A percentile compares a stretch with the other conserved stretches of the same genome.
Evolutionary conservation across 2,329 filamentous ascomycete genomes (phyloP).

Genomic region (Claviceps sp.): DNA sequence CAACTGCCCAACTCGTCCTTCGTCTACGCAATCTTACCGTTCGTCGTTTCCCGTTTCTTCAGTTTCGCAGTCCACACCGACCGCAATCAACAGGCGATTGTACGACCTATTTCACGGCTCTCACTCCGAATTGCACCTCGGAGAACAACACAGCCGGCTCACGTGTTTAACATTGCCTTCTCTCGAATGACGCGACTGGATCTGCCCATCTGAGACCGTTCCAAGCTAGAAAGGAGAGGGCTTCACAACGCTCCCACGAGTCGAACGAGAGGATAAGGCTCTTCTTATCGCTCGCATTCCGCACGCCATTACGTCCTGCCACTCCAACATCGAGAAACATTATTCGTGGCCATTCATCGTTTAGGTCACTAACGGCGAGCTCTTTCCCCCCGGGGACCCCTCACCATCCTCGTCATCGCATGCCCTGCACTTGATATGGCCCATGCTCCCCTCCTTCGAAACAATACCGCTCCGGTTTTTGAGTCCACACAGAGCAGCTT

Average conservation of each 20-base stretch:
- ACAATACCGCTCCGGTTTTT: conserved; percentile 43
- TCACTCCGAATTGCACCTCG: background rate
- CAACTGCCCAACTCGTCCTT: background rate
- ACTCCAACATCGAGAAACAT: background rate
- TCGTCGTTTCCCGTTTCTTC: no score
- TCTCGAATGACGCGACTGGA: conserved; percentile 8
- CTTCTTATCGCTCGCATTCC: conserved; percentile 1
- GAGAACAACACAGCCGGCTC: background rate
- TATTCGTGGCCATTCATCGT: background rate
- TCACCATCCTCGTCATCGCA: conserved; percentile 15
- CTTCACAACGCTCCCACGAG: background rate
- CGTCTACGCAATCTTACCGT: background rate
- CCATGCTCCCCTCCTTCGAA: conserved; percentile 45
- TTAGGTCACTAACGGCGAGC: conserved; percentile 1
- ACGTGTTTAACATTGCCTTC: conserved; percentile 1
- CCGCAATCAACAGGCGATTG: background rate
- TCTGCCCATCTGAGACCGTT: conserved; percentile 7
- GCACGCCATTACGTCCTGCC: background rate
- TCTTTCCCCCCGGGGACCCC: conserved; percentile 3
- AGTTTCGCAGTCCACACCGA: background rate
- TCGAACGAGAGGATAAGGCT: conserved; percentile 3
- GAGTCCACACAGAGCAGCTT: conserved; percentile 33
- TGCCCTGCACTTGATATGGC: conserved; percentile 39
- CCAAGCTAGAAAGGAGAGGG: conserved; percentile 5
- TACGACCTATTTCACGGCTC: background rate